Conservation (phyloP, 177 flowering plant genomes). For the Tripterygium wilfordii region DNA sequence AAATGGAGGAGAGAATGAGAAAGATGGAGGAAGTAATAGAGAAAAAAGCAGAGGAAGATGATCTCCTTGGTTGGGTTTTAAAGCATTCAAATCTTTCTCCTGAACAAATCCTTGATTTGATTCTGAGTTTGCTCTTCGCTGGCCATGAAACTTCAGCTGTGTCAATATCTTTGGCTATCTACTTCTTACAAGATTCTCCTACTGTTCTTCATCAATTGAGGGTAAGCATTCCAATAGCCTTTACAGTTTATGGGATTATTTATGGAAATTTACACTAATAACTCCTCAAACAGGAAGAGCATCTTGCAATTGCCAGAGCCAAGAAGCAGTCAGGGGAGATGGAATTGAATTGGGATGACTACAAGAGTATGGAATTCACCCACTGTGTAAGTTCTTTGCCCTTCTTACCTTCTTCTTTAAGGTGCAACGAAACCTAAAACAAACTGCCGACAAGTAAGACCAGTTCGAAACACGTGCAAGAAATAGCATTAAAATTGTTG, state of each 20-base stretch:
- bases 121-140: constrained; percentile 82
- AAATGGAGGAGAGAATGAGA: constrained; percentile 62
- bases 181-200: constrained; percentile 69
- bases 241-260: too few species aligned
- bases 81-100: constrained; percentile 77
- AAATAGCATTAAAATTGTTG: neutral
- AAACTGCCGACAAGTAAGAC: too few species aligned
- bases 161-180: constrained; percentile 73
- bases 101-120: constrained; percentile 81
- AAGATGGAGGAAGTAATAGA: constrained; percentile 14
- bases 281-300: constrained; percentile 58
- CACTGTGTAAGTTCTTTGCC: constrained; percentile 62
- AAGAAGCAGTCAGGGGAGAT: constrained; percentile 47
- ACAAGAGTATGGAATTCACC: constrained; percentile 91
- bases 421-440: neutral
- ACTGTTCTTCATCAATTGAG: constrained; percentile 56
- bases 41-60: constrained; percentile 48
- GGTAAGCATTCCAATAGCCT: constrained; percentile 31
- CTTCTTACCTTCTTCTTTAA: neutral
- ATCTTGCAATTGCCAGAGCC: constrained; percentile 43
- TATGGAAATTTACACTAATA: too few species aligned
- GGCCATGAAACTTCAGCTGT: constrained; percentile 96
- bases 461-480: too few species aligned
- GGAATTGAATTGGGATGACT: constrained; percentile 82
- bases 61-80: constrained; percentile 85